phyloP scores from a whole-genome alignment of 495 filamentous ascomycete species.

The Talaromyces trachyspermus region DNA sequence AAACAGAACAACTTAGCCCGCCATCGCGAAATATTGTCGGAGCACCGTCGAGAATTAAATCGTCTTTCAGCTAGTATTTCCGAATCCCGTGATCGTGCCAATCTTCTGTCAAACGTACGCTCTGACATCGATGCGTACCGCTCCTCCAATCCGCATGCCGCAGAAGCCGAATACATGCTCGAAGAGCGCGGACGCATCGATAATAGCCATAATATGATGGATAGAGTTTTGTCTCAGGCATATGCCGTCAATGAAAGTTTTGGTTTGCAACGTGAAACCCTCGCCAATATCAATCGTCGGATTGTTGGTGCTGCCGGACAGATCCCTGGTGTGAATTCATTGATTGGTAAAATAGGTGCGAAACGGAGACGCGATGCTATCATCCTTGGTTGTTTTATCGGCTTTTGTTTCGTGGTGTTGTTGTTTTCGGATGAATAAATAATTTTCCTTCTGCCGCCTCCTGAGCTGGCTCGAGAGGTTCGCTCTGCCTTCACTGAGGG shows the following conservation, averaged over 20 bases:
- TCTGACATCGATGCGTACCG: slow-evolving; percentile 88
- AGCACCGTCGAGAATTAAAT: slow-evolving; percentile 76
- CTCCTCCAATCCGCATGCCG: slow-evolving; percentile 66
- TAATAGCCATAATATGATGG: slow-evolving; percentile 75
- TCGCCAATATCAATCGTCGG: slow-evolving; percentile 78
- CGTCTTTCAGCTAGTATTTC: slow-evolving; percentile 62
- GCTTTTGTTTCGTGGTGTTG: slow-evolving; percentile 81
- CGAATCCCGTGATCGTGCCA: slow-evolving; percentile 74
- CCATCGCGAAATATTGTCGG: slow-evolving; percentile 79
- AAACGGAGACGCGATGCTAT: slow-evolving; percentile 95
- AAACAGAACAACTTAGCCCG: slow-evolving; percentile 92
- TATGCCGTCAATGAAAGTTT: slow-evolving; percentile 96
- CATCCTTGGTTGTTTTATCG: slow-evolving; percentile 84
- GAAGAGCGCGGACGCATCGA: slow-evolving; percentile 82
- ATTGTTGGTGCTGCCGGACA: slow-evolving; percentile 83
- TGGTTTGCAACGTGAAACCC: slow-evolving; percentile 72
- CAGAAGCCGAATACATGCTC: slow-evolving; percentile 94
- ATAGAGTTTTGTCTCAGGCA: slow-evolving; percentile 89
- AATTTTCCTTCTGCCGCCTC: neutral
- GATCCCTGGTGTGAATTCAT: slow-evolving; percentile 85
- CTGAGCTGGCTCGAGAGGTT: slow-evolving; percentile 1
- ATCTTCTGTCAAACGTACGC: slow-evolving; percentile 85
- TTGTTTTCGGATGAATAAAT: slow-evolving; percentile 61
- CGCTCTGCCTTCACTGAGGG: neutral
- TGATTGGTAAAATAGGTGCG: slow-evolving; percentile 89